phyloP scores from a whole-genome alignment of 2,329 filamentous ascomycete genomes.

The Penicillium hesseltinei region DNA sequence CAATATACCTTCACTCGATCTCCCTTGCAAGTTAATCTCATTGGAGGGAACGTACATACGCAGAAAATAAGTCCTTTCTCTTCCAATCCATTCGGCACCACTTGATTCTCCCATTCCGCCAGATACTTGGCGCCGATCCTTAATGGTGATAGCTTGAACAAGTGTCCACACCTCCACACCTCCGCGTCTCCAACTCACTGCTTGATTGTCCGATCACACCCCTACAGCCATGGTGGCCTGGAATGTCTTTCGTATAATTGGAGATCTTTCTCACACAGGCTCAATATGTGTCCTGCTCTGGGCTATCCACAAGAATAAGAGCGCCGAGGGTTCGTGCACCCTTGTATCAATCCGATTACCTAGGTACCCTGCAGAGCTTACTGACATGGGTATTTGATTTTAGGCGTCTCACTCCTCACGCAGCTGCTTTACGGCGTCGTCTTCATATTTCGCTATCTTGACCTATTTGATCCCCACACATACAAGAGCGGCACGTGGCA shows the following conservation, averaged over 20 bases:
- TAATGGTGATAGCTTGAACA: constrained; percentile 7
- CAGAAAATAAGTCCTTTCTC: background rate
- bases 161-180: background rate
- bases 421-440: constrained; percentile 84
- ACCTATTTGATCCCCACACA: constrained; percentile 61
- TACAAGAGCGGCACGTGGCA: constrained; percentile 10
- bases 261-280: constrained; percentile 77
- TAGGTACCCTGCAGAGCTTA: constrained; percentile 1
- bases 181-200: background rate
- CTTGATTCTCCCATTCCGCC: background rate
- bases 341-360: constrained; percentile 1
- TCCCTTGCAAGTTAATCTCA: background rate
- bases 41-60: background rate
- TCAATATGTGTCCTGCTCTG: constrained; percentile 90
- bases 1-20: background rate
- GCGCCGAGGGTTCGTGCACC: constrained; percentile 66
- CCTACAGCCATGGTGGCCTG: constrained; percentile 18
- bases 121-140: background rate
- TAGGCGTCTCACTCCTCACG: constrained; percentile 83
- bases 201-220: constrained; percentile 3
- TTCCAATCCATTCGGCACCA: background rate
- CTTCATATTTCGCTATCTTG: constrained; percentile 82
- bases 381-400: constrained; percentile 17
- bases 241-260: constrained; percentile 69
- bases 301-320: constrained; percentile 83